phyloP scores from a whole-genome alignment of 805 yeast genomes.

The Alloascoidea africana region DNA sequence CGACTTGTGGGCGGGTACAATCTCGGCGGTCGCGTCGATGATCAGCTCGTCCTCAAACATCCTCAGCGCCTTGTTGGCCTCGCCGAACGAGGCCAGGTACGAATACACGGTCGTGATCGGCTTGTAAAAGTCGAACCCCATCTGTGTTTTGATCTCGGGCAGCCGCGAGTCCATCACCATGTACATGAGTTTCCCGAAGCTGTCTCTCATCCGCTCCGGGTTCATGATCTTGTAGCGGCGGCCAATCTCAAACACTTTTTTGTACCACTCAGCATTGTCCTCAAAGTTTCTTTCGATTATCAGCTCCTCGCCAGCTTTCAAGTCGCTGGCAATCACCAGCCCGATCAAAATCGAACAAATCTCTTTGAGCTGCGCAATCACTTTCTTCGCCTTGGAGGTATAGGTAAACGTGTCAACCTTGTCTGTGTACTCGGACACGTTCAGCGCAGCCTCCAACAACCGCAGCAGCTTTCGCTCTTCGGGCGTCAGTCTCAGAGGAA shows the following conservation, averaged over 20 bases:
- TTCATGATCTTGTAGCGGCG: conserved; percentile 74
- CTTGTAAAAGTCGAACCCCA: conserved; percentile 64
- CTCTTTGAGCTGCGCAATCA: conserved; percentile 56
- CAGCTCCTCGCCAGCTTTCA: conserved; percentile 52
- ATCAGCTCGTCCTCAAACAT: conserved; percentile 44
- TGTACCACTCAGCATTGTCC: conserved; percentile 61
- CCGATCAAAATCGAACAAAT: conserved; percentile 72
- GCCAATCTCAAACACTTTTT: conserved; percentile 60
- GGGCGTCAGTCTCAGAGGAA: conserved; percentile 52
- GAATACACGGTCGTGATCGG: conserved; percentile 51
- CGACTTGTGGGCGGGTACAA: conserved; percentile 41
- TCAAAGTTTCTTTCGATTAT: conserved; percentile 46
- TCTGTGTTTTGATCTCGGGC: conserved; percentile 51
- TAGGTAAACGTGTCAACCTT: conserved; percentile 58
- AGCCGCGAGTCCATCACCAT: conserved; percentile 76
- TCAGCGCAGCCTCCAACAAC: conserved; percentile 58
- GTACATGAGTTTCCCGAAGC: conserved; percentile 66
- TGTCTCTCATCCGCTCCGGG: conserved; percentile 68
- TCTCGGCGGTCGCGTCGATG: conserved; percentile 52
- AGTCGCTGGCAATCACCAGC: conserved; percentile 59
- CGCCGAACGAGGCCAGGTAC: conserved; percentile 26
- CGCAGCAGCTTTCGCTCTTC: conserved; percentile 58
- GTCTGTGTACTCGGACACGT: conserved; percentile 71
- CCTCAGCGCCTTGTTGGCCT: conserved; percentile 15
- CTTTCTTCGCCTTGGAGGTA: conserved; percentile 53